Base-by-base conservation (phyloP, 2,329 filamentous ascomycete genomes). In the Fusarium sp. region DNA sequence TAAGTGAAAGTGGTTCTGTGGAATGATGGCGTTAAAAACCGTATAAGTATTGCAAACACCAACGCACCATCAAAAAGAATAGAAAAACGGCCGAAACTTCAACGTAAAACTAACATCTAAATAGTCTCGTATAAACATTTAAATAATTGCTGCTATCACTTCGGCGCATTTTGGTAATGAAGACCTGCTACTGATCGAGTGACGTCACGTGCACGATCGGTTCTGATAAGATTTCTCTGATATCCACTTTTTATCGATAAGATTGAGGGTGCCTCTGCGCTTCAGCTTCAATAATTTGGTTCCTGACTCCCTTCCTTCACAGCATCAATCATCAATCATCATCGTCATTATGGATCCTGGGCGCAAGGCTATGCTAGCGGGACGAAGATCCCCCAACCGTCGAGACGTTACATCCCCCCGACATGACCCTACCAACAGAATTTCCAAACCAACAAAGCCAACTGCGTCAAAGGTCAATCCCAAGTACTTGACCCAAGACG, bases 401-500 rank as follows among this genome's bases (percentile, higher is more conserved):
- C 81, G 84, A 74, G 84, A 89, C 72, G 81, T 88, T 65, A 86
- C 84, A 31, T 84, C 84, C 43, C 87, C 88, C 9, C 84, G 87
- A 72, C 81, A 83, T 72, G 87, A 90, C 77, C 77, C 82, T 53
- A 84, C 81, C 73, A 86, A 79, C 58, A 86, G 89, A 72, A 83
- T 90, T 72, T 84, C 85, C 56, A 90, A 90, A 76, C 76, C 75
- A 52, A 77, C 67, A 55, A 72, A 74, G 21, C 65, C 74, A 34
- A 75, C 74, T 57, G 63, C 74, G 23, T 68, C 76, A 25, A 75
- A 74, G 62, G 75, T 77, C 53, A 68, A 75, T 37, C 74, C 79
- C n/a, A 80, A 77, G 56, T 87, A 85, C 73, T 81, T 93, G 65
- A 91, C 91, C 61, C 88, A 93, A 77, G 92, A 94, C 74, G 90